Base-by-base conservation (phyloP, 2,329 filamentous ascomycete genomes). In the Malbranchea cinnamomea region DNA sequence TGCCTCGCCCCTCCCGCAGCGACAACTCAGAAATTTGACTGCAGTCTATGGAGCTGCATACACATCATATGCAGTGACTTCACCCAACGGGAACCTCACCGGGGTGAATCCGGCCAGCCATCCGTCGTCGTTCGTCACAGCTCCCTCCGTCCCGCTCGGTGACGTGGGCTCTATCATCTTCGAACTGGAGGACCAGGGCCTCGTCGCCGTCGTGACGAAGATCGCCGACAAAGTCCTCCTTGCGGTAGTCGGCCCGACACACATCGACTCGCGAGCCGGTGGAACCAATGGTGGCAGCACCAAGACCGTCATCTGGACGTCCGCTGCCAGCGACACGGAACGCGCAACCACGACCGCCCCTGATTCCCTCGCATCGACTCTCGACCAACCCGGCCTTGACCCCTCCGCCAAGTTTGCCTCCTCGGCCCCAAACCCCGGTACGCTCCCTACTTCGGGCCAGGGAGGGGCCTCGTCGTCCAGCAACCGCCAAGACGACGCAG, bases 91-190 rank as follows among this genome's bases (percentile, higher is more conserved):
- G 12, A 59, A 58, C 34, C 44, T 59, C 5, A 58, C 55, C 0
- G 55, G 54, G 13, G 54, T 59, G 20, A 58, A 56, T 35, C 53
- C 55, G 2, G 47, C 54, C 14, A 56, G 49, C 25, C 53, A 58
- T 29, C 56, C 56, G 2, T 58, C 55, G 4, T 57, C 55, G 27
- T 59, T 55, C 33, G 47, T 58, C 25, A 57, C 54, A 7, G 48
- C 54, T 3, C 52, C 53, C 5, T 58, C 55, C 6, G 42, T 56
- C 31, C 36, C 56, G 2, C 41, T 58, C 9, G 55, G 54, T 10
- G 51, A 57, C 29, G 54, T 58, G n/a, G 54, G 56, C 11, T 57
- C 55, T 3, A 59, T 59, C 24, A 52, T 57, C 25, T 58, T 59
- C 22, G 54, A 59, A 32, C 48, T 54, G 3, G 52, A 57, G 21